A percentile compares a stretch with the other conserved stretches of the same genome.
Conservation (phyloP, 164 flowering plant genomes). For the Kingdonia uniflora region DNA sequence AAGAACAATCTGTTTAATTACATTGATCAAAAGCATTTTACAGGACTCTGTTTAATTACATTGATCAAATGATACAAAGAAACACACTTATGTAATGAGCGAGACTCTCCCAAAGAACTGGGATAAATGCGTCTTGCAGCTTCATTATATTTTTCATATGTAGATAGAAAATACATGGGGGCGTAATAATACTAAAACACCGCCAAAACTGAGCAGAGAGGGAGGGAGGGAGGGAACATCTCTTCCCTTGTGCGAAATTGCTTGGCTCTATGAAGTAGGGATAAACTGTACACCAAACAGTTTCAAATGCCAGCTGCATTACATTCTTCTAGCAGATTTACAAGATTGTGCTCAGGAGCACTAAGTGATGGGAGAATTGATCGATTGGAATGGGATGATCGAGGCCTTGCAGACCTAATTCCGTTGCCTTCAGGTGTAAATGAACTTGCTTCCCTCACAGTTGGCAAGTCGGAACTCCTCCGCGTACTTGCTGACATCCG, state of each 20-base stretch:
- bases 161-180: no score
- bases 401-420: conserved; percentile 11
- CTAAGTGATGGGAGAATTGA: conserved; percentile 66
- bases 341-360: conserved; percentile 78
- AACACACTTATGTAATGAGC: no score
- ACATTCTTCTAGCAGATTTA: conserved; percentile 71
- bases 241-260: no score
- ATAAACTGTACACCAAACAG: conserved; percentile 1
- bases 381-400: conserved; percentile 29
- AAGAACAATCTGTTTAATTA: no score
- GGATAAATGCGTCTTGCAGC: no score
- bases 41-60: no score
- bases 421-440: conserved; percentile 29
- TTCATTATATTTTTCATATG: no score
- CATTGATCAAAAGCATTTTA: no score
- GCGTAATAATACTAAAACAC: background rate
- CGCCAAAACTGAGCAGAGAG: no score
- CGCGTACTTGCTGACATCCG: conserved; percentile 34
- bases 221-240: background rate
- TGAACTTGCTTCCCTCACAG: conserved; percentile 33
- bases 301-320: conserved; percentile 40
- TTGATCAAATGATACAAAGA: no score
- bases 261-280: no score
- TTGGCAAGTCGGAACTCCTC: conserved; percentile 46
- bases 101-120: no score